Percentiles rank a stretch among this genome's conserved stretches.
Conservation (phyloP, 371 early-diverging fungal genomes). For the Mortierella sp. region DNA sequence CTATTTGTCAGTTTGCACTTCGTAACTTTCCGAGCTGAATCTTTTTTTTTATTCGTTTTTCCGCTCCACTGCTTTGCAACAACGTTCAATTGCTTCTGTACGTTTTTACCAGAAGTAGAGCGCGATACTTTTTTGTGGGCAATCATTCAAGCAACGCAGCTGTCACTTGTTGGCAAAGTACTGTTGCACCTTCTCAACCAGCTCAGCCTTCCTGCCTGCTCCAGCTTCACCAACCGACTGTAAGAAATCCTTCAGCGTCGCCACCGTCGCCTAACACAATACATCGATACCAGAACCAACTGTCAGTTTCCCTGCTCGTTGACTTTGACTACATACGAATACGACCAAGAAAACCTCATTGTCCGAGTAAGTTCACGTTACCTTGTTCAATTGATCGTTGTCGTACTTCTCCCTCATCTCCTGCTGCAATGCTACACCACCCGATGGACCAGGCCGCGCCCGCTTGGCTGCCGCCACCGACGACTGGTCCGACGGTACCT, state of each 20-base stretch:
- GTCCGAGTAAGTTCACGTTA: conserved; percentile 13
- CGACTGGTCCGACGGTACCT: conserved; percentile 19
- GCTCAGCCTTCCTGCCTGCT: conserved; percentile 64
- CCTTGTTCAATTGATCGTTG: conserved; percentile 40
- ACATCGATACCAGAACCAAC: not conserved
- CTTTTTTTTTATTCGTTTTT: not conserved
- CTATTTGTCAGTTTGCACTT: not conserved
- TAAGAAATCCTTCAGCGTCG: conserved; percentile 67
- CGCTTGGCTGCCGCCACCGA: conserved; percentile 20
- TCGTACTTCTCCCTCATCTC: conserved; percentile 43
- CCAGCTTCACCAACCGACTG: conserved; percentile 53
- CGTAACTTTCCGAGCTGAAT: conserved; percentile 1
- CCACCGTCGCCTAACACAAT: conserved; percentile 59
- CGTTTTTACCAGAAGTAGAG: not conserved
- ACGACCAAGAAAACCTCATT: not conserved
- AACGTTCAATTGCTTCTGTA: not conserved
- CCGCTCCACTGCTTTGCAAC: not conserved
- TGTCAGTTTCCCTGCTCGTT: not conserved
- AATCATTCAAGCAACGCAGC: not conserved
- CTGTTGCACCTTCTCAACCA: conserved; percentile 62
- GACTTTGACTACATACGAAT: not conserved
- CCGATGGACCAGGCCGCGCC: conserved; percentile 25
- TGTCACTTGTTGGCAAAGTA: conserved; percentile 47
- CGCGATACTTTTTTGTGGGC: not conserved
- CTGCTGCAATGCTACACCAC: conserved; percentile 13